Conservation (phyloP, 2,329 filamentous ascomycete genomes). For the Albifimbria verrucaria region DNA sequence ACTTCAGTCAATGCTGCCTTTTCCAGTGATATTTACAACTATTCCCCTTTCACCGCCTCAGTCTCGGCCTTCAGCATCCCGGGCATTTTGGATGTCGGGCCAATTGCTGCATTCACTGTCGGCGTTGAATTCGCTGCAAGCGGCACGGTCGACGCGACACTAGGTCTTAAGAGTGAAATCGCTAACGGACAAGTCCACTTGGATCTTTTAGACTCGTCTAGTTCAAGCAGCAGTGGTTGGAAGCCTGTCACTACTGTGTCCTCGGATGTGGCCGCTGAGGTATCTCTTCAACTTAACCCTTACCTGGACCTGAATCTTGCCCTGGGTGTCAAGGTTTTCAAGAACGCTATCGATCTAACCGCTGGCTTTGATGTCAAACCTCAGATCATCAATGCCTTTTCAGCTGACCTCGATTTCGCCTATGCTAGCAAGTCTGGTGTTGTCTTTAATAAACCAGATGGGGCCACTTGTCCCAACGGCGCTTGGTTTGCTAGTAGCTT, state of each 20-base stretch:
- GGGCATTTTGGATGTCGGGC: conserved; percentile 2
- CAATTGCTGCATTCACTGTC: not conserved
- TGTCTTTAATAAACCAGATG: not conserved
- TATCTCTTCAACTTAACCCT: conserved; percentile 2
- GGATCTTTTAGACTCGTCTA: conserved; percentile 1
- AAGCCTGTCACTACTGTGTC: not conserved
- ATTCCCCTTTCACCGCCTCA: not conserved
- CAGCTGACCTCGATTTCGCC: not conserved
- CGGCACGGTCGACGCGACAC: not conserved
- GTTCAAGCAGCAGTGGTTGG: conserved; percentile 1
- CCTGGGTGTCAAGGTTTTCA: conserved; percentile 1
- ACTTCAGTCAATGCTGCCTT: not conserved
- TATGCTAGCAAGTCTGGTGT: not conserved
- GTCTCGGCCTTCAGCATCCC: conserved; percentile 3
- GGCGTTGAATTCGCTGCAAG: conserved; percentile 1
- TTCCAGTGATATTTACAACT: conserved; percentile 1
- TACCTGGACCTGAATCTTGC: not conserved
- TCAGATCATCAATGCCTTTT: not conserved
- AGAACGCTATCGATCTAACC: not conserved
- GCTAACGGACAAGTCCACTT: not conserved
- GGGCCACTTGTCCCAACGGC: not conserved
- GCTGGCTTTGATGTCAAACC: not conserved
- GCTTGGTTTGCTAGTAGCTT: conserved; percentile 2
- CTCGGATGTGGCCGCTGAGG: not conserved
- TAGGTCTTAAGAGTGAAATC: not conserved